Base-by-base conservation (phyloP, 1,139 yeast species). In the Chernovozyma sophiae-reginae region DNA sequence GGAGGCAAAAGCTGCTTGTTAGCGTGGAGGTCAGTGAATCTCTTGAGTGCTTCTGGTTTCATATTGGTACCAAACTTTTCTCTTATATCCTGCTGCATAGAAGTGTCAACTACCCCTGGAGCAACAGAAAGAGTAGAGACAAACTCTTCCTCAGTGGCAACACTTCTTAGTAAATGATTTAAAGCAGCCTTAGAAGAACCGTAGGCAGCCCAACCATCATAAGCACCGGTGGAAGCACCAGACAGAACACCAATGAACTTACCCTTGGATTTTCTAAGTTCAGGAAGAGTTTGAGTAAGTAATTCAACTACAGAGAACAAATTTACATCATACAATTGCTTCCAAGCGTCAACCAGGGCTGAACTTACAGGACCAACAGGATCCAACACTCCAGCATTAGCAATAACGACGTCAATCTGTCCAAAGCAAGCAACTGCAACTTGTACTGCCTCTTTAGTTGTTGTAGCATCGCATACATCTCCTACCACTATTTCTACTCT, bases 41-140 rank as follows among this genome's bases (percentile, higher is more conserved):
- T 66, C 39, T 75, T 60, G 45, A 76, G 70, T 10, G 76, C 70
- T 15, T 72, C 77, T 1, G 68, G 62, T 1, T 70, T 63, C 96
- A 87, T 86, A 26, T 63, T 61, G 10, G 53, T 46, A 1, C 78
- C 77, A 49, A 74, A 74, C 41, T 51, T 53, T 18, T 76, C 81
- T 51, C 97, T 75, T 40, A 90, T 87, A 40, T 77, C 81, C 11
- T 51, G 54, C 61, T 90, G 97, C 97, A 90, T 90, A 16, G 65
- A 68, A 0, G 97, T 89, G 54, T 85, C 87, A 2, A 90, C 97
- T 2, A 86, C 95, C 3, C 97, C 97, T 0, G 97, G 97, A 2
- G 96, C 96, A 18, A 90, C 71, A 0, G 96, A 69, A 10, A 86
- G 62, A 3, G 85, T 68, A 33, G 65, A 64, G 16, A 89, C 64